Evolutionary conservation across 768 basidiomycete genomes (phyloP).

Genomic region (Mycena maculata): DNA sequence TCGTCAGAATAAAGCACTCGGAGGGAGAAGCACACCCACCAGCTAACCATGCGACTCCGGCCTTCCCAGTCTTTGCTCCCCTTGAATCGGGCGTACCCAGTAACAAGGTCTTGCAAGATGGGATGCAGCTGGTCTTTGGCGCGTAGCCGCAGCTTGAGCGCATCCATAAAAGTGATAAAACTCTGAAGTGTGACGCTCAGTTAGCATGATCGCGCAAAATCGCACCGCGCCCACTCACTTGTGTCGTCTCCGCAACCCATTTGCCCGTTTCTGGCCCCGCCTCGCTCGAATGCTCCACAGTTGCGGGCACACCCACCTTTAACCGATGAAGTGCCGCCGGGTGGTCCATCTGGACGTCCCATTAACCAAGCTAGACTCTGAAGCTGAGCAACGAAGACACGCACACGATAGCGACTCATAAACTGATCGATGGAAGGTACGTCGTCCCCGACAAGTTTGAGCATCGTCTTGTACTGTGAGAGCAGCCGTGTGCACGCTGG

Average conservation of each 20-base stretch:
- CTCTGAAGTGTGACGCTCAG: conserved; percentile 62
- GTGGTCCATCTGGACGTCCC: conserved; percentile 80
- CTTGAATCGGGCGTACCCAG: conserved; percentile 93
- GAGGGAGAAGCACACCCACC: conserved; percentile 61
- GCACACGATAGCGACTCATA: conserved; percentile 87
- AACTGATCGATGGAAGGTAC: conserved; percentile 90
- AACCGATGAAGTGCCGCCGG: conserved; percentile 93
- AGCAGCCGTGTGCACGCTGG: conserved; percentile 95
- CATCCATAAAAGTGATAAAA: conserved; percentile 99
- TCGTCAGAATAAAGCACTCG: not conserved
- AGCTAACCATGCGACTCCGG: conserved; percentile 90
- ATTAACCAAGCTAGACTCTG: not conserved
- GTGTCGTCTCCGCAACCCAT: conserved; percentile 98
- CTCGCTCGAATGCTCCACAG: conserved; percentile 94
- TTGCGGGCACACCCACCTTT: conserved; percentile 94
- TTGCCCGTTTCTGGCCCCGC: conserved; percentile 94
- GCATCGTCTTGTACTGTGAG: conserved; percentile 97
- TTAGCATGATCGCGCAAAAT: conserved; percentile 5
- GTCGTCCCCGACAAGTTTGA: conserved; percentile 92
- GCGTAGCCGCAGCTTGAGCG: conserved; percentile 89
- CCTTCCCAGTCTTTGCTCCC: conserved; percentile 98
- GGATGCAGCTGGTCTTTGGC: conserved; percentile 98
- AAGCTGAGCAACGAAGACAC: conserved; percentile 38
- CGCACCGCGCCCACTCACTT: conserved; percentile 62
- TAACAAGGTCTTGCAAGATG: conserved; percentile 94